Conservation (phyloP, 23 red algal genomes). For the Gracilaria gracilis region DNA sequence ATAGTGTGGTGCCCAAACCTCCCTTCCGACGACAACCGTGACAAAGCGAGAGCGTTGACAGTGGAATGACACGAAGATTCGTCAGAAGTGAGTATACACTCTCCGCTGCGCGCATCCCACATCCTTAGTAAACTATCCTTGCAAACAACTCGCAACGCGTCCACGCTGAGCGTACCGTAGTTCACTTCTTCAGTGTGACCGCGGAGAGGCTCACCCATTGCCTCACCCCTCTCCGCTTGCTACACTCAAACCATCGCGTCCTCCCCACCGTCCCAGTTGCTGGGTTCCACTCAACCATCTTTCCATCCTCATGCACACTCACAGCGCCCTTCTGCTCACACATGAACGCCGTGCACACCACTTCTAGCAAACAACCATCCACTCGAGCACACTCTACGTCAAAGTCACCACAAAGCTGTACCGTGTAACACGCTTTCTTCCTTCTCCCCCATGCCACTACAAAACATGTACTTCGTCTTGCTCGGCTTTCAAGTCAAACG, state of each 20-base stretch:
- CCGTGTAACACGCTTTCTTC: too few relatives aligned
- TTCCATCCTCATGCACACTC: too few relatives aligned
- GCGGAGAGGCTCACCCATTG: neutral
- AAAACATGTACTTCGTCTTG: too few relatives aligned
- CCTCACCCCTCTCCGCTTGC: neutral
- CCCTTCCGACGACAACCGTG: neutral
- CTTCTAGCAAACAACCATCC: too few relatives aligned
- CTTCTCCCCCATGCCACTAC: too few relatives aligned
- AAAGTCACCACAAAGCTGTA: too few relatives aligned
- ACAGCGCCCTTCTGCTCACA: too few relatives aligned
- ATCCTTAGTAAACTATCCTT: neutral
- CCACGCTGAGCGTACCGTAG: neutral
- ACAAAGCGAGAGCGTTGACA: neutral
- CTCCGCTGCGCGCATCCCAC: neutral
- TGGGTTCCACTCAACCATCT: too few relatives aligned
- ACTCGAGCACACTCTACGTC: too few relatives aligned
- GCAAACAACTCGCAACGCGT: neutral
- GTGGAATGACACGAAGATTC: neutral
- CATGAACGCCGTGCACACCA: too few relatives aligned
- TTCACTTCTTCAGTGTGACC: neutral
- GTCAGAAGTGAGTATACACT: constrained; percentile 5
- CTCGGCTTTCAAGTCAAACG: too few relatives aligned
- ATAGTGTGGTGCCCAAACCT: neutral
- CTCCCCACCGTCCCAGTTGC: too few relatives aligned
- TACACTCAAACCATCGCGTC: neutral